Percentiles rank a stretch among this genome's conserved stretches.
These are phyloP conservation scores for Apophysomyces elegans DNA, from an alignment of 371 early-diverging fungal genomes.

Conservation along the genomic window DNA sequence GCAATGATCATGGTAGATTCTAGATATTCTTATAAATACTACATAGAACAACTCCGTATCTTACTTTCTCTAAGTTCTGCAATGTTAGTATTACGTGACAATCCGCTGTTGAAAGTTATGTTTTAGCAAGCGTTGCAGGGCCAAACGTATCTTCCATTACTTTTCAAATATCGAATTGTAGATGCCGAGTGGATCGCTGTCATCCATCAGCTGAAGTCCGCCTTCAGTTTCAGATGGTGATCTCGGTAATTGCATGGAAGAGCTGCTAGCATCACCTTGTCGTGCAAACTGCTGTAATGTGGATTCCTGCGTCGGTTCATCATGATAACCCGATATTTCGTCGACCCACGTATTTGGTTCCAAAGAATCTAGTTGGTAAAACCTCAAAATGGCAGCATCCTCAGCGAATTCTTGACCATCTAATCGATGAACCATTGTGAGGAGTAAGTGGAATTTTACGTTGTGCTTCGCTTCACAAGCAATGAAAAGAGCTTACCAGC, in stretches of 20 bases:
- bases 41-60: neutral
- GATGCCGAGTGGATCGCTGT: slow-evolving; percentile 51
- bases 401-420: slow-evolving; percentile 53
- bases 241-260: slow-evolving; percentile 7
- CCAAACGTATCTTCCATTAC: slow-evolving; percentile 21
- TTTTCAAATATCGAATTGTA: slow-evolving; percentile 48
- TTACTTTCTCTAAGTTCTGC: slow-evolving; percentile 54
- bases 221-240: slow-evolving; percentile 32
- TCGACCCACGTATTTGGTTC: slow-evolving; percentile 54
- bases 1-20: slow-evolving; percentile 52
- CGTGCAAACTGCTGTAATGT: slow-evolving; percentile 45
- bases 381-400: slow-evolving; percentile 52
- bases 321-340: slow-evolving; percentile 26
- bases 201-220: slow-evolving; percentile 42
- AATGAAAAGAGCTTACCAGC: neutral
- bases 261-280: slow-evolving; percentile 20
- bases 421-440: slow-evolving; percentile 19
- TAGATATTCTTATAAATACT: slow-evolving; percentile 16
- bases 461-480: neutral
- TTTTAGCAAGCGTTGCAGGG: neutral
- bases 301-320: slow-evolving; percentile 32
- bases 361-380: slow-evolving; percentile 50
- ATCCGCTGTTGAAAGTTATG: slow-evolving; percentile 22
- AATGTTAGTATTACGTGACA: slow-evolving; percentile 39
- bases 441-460: neutral